phyloP scores from a whole-genome alignment of 2,329 filamentous ascomycete species.

The Remersonia thermophila region DNA sequence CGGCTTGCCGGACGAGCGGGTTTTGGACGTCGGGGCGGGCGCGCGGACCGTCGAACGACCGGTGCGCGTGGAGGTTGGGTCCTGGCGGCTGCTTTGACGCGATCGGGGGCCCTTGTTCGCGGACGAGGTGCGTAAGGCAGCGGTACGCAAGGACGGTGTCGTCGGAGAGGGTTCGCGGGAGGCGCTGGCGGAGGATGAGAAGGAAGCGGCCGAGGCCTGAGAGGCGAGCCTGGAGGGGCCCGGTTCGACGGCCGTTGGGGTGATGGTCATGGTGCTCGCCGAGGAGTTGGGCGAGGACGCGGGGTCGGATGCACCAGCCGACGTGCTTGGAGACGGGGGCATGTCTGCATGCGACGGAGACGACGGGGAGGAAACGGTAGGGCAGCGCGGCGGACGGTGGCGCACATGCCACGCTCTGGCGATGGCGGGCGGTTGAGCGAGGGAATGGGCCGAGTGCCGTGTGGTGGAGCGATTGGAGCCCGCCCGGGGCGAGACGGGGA shows the following conservation, averaged over 20 bases:
- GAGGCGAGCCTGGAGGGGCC: conserved; percentile 15
- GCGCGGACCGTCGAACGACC: conserved; percentile 42
- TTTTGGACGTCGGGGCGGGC: conserved; percentile 50
- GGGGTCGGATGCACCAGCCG: conserved; percentile 18
- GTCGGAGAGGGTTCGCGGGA: conserved; percentile 37
- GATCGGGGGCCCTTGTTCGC: conserved; percentile 35
- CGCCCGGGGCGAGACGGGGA: too few species aligned
- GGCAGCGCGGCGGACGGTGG: background rate
- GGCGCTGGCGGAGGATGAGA: conserved; percentile 19
- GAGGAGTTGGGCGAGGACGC: conserved; percentile 20
- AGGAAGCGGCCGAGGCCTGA: conserved; percentile 16
- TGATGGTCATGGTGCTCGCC: conserved; percentile 17
- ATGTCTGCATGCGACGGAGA: conserved; percentile 20
- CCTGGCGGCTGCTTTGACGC: conserved; percentile 52
- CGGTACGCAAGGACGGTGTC: conserved; percentile 25
- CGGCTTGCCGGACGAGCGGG: conserved; percentile 55
- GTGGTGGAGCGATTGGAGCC: too few species aligned
- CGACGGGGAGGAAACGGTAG: background rate
- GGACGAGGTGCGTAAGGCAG: conserved; percentile 19
- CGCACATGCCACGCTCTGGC: conserved; percentile 18
- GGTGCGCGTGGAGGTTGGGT: conserved; percentile 49
- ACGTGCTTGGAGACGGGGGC: conserved; percentile 24
- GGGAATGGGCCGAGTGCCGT: background rate
- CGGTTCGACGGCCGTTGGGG: conserved; percentile 14
- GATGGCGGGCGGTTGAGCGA: conserved; percentile 10